These are phyloP conservation scores for Rhodotorula mucilaginosa DNA, from an alignment of 1,284 basidiomycete species.

Conservation along the genomic window DNA sequence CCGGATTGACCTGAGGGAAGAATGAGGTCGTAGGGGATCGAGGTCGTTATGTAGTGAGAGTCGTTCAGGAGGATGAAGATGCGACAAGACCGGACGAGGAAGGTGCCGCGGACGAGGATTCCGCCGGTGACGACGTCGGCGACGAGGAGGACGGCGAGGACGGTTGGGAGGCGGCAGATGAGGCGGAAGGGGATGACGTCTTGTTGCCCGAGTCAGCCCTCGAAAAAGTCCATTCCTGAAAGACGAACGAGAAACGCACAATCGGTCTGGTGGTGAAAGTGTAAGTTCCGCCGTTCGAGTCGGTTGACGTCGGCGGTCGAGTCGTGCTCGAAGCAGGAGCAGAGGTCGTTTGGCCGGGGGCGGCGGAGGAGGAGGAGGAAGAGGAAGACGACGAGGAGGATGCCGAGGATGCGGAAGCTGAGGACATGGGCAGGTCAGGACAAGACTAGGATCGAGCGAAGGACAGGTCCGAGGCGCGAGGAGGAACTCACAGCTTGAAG, in stretches of 20 bases:
- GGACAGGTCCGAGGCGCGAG: too few relatives aligned
- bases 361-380: background rate
- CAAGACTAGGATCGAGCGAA: too few relatives aligned
- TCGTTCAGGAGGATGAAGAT: background rate
- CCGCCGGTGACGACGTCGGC: background rate
- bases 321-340: background rate
- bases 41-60: background rate
- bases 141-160: background rate
- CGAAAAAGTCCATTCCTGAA: background rate
- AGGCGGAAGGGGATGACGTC: constrained; percentile 1
- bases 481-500: background rate
- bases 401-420: background rate
- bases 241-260: constrained; percentile 4
- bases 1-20: constrained; percentile 30
- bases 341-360: background rate
- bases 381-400: constrained; percentile 1
- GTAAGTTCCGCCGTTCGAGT: constrained; percentile 20
- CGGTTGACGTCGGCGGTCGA: constrained; percentile 13
- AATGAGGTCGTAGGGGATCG: background rate
- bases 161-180: background rate
- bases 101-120: background rate
- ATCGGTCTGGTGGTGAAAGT: constrained; percentile 31
- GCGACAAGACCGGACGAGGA: background rate
- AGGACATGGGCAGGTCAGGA: too few relatives aligned
- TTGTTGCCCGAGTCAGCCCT: constrained; percentile 4